These are phyloP conservation scores for Delphinella strobiligena DNA, from an alignment of 2,329 filamentous ascomycete species.

Conservation along the genomic window DNA sequence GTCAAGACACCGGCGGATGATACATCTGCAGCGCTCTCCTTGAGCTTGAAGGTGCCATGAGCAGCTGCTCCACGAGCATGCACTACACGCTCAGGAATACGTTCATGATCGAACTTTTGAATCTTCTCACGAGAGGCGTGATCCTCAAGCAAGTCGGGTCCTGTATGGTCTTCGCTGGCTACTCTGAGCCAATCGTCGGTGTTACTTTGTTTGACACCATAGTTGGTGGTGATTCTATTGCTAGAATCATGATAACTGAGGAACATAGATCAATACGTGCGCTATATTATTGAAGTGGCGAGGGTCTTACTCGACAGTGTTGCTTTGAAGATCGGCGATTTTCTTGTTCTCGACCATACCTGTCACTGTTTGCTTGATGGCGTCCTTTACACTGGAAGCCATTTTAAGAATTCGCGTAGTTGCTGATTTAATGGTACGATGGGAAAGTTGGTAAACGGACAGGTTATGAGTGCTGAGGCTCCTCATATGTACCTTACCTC, in stretches of 20 bases:
- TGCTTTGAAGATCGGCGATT: conserved; percentile 45
- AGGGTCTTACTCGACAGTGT: too few relatives aligned
- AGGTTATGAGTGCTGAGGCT: too few relatives aligned
- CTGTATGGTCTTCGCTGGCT: conserved; percentile 48
- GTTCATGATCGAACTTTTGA: conserved; percentile 62
- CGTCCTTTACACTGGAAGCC: conserved; percentile 5
- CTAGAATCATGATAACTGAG: conserved; percentile 44
- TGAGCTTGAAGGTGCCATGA: conserved; percentile 41
- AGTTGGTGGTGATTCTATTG: conserved; percentile 61
- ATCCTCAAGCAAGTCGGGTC: conserved; percentile 61
- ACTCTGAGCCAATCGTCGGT: conserved; percentile 69
- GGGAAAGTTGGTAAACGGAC: too few relatives aligned
- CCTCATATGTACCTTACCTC: too few relatives aligned
- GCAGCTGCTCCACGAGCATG: conserved; percentile 15
- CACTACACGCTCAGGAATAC: conserved; percentile 43
- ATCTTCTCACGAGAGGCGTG: conserved; percentile 63
- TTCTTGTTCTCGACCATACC: conserved; percentile 34
- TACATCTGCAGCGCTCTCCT: conserved; percentile 44
- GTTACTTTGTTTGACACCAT: conserved; percentile 59
- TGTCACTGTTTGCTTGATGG: conserved; percentile 19
- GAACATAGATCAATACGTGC: too few relatives aligned
- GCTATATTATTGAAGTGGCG: too few relatives aligned
- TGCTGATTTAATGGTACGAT: too few relatives aligned
- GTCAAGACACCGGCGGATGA: conserved; percentile 44
- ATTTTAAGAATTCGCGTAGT: too few relatives aligned